Conservation (phyloP, 371 early-diverging fungal species). For the Mortierella sp. region DNA sequence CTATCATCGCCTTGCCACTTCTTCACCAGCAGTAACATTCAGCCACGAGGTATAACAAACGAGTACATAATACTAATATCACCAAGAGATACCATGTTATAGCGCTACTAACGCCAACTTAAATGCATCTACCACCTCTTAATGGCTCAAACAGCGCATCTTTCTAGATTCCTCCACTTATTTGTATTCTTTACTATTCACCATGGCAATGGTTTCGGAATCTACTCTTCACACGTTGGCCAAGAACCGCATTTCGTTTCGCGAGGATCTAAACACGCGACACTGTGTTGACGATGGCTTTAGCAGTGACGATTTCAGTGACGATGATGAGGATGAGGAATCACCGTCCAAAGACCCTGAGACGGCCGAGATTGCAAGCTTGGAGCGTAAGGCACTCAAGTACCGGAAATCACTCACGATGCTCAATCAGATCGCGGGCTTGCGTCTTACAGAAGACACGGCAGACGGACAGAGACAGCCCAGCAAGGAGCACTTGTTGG, state of each 20-base stretch:
- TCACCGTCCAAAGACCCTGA: constrained; percentile 34
- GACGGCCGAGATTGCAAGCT: constrained; percentile 46
- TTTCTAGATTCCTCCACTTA: neutral
- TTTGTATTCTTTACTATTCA: neutral
- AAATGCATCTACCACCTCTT: too few species aligned
- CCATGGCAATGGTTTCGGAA: constrained; percentile 36
- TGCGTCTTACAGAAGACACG: constrained; percentile 10
- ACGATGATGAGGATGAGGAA: constrained; percentile 30
- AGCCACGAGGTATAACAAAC: too few species aligned
- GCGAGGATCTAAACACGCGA: constrained; percentile 38
- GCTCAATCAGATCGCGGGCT: constrained; percentile 31
- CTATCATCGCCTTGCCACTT: too few species aligned
- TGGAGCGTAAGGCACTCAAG: constrained; percentile 37
- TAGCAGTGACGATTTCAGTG: constrained; percentile 22
- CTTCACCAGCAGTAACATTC: too few species aligned
- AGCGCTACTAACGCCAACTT: too few species aligned
- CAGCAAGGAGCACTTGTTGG: constrained; percentile 43
- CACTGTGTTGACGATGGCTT: constrained; percentile 20
- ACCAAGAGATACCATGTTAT: too few species aligned
- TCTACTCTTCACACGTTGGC: constrained; percentile 4
- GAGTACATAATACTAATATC: too few species aligned
- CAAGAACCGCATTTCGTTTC: constrained; percentile 46
- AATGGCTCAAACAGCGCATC: too few species aligned
- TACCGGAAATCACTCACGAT: constrained; percentile 52
- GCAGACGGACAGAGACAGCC: constrained; percentile 18